Base-by-base conservation (phyloP, 768 basidiomycete genomes). In the Suillus spraguei region DNA sequence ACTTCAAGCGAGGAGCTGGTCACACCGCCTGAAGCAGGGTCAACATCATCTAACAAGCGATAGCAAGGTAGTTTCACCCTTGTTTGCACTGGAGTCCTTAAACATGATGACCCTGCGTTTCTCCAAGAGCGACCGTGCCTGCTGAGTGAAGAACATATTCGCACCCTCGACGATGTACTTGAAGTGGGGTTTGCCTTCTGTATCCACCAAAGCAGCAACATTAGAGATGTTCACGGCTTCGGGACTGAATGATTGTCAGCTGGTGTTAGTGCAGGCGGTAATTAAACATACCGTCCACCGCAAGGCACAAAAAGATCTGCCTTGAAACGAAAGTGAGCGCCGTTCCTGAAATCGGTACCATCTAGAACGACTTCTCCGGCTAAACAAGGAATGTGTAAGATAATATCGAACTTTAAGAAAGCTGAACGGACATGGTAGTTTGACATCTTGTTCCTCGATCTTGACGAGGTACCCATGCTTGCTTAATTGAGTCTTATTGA, bases 221-320 rank as follows among this genome's bases (percentile, higher is more conserved):
- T 99, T 99, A 36, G 95, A 94, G 75, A 99, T 91, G 77, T 98
- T 98, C 75, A 99, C 90, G 4, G 97, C 94, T 74, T 97, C 95
- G 6, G 96, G 95, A 33, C 89, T 86, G 63, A 42, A 38, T 35
- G 36, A 39, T 53, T 11, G 58, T 61, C 2, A 61, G 24, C 11
- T 32, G 11, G 2, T 22, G 36, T n/a, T 59, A 1, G 17, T 17
- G 10, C 60, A 9, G 16, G 11, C n/a, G 4, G 11, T 52, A 20
- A 32, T 22, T 3, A 8, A 3, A 78, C 84, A 69, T 65, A 87
- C 82, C 94, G 87, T 59, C 95, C 97, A 78, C 97, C 97, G 72
- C 97, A 99, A 60, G 97, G 97, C 1, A 99, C 97, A 68, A 99
- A 94, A 56, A 99, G 74, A 72, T 99, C 97, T 8, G 95, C 91